Evolutionary conservation across 805 yeast species (phyloP), one percentile per base, ranked within the genome.

Genomic region (Ogataea ramenticola): DNA sequence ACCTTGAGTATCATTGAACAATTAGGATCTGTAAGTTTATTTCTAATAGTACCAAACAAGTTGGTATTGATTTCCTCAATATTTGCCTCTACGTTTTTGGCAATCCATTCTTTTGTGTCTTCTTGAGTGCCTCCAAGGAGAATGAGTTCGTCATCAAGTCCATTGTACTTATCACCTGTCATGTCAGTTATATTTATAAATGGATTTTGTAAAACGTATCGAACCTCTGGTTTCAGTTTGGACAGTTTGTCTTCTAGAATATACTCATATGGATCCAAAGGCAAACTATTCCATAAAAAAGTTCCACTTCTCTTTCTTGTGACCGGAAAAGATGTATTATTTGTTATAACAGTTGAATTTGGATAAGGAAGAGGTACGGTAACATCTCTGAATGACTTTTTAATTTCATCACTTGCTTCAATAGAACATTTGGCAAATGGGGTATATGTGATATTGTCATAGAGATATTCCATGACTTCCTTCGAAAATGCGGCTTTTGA

Each of bases 401-500:
- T 36, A 14, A 55, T 46, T 19, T 43, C 38, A 2, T 45, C 52
- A 37, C 60, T 49, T 40, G 54, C 57, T 19, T 59, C 63, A 9
- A 46, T 49, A 17, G 56, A 42, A 5, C 58, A 67, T 32, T 70
- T 74, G 7, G 71, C 65, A 48, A 83, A 81, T 19, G 82, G 83
- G 4, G 77, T 61, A 43, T 71, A 71, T 0, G 81, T 77, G 39
- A 82, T 75, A 56, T 85, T 85, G 52, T 83, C 90, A 53, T 71
- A 85, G 48, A 74, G 75, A 55, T 82, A 84, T 41, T 71, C 75
- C 39, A 75, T 50, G 6, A 74, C 59, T 44, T 75, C 77, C 39
- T 62, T 65, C 1, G 75, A 43, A 14, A 65, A 36, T 36, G 50
- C 46, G 5, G 41, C 17, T 15, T 33, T 42, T 10, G 46, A 40